These are phyloP conservation scores for Phytophthora sp. DNA, from an alignment of 352 stramenopile genomes.

Conservation along the genomic window DNA sequence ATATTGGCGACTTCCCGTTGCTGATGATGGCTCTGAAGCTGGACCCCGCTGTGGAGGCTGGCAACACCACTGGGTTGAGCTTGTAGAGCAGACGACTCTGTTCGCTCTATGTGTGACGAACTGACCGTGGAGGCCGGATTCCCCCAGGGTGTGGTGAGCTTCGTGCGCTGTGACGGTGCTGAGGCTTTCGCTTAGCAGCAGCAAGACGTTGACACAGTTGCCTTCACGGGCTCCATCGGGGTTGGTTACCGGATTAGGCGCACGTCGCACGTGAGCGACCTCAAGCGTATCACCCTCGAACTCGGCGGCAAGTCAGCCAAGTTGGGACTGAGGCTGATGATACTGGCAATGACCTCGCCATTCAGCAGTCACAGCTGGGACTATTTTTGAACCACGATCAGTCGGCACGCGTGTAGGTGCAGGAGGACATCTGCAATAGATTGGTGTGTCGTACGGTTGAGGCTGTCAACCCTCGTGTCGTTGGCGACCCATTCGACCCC, in stretches of 20 bases:
- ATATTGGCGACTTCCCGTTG: conserved; percentile 97
- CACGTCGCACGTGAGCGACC: conserved; percentile 57
- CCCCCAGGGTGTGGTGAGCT: conserved; percentile 84
- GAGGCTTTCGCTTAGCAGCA: conserved; percentile 54
- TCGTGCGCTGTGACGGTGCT: conserved; percentile 59
- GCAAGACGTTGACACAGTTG: conserved; percentile 76
- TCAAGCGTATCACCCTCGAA: conserved; percentile 78
- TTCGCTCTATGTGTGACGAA: conserved; percentile 90
- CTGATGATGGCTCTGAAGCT: conserved; percentile 96
- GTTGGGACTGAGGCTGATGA: conserved; percentile 72
- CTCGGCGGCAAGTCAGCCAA: conserved; percentile 77
- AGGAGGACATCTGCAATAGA: conserved; percentile 46
- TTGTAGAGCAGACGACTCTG: conserved; percentile 93
- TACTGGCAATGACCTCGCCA: conserved; percentile 68
- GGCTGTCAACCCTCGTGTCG: conserved; percentile 50
- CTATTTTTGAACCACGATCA: conserved; percentile 90
- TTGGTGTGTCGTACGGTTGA: conserved; percentile 54
- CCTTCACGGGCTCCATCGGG: conserved; percentile 71
- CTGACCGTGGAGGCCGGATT: conserved; percentile 83
- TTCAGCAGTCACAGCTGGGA: conserved; percentile 51
- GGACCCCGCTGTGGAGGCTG: conserved; percentile 85
- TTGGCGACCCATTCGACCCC: conserved; percentile 56
- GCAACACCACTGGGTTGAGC: conserved; percentile 96
- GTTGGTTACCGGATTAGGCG: conserved; percentile 69
- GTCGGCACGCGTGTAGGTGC: conserved; percentile 85